Base-by-base conservation (phyloP, 1,284 basidiomycete species). In the Wallemia mellicola region DNA sequence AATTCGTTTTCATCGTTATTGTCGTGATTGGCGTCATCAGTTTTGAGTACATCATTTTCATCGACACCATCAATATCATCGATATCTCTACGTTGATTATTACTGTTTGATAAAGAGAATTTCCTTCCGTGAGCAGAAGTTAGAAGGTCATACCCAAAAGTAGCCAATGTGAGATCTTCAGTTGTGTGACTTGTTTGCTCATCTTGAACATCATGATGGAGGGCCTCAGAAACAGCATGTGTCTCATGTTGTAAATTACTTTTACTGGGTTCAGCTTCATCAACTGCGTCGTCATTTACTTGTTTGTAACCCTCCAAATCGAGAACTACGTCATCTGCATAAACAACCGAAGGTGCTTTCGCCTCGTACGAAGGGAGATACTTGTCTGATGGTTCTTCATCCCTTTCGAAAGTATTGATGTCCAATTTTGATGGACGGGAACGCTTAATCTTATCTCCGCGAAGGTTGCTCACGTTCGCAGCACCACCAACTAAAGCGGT, bases 311-410 rank as follows among this genome's bases (percentile, higher is more conserved):
- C 74, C 9, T 68, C 69, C 67, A 73, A 71, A 64, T 71, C 69
- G 62, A 75, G 62, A 24, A 72, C 71, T 72, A 73, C 66, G 77
- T 85, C 75, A 60, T 77, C 70, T 48, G 75, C 79, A 65, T 86
- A 85, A 56, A 79, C 72, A 1, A 87, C 76, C 2, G 77, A 76
- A 24, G 82, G 81, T 55, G 75, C 74, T 61, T 79, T 74, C 9
- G 73, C 72, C 24, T 73, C 69, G 15, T 75, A 73, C 22, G 73
- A 67, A 11, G 75, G 76, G 27, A 83, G 67, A 1, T 74, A 71
- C 24, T 76, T 75, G 61, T 82, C 79, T 7, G 75, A 77, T 26
- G 71, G 65, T 26, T 68, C 38, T 48, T 48, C 38, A n/a, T 48
- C 38, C 22, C 57, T 58, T 25, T 33, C 48, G 58, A 59, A 48